phyloP scores from a whole-genome alignment of 2,329 filamentous ascomycete genomes.

The Hymenoscyphus scutula region DNA sequence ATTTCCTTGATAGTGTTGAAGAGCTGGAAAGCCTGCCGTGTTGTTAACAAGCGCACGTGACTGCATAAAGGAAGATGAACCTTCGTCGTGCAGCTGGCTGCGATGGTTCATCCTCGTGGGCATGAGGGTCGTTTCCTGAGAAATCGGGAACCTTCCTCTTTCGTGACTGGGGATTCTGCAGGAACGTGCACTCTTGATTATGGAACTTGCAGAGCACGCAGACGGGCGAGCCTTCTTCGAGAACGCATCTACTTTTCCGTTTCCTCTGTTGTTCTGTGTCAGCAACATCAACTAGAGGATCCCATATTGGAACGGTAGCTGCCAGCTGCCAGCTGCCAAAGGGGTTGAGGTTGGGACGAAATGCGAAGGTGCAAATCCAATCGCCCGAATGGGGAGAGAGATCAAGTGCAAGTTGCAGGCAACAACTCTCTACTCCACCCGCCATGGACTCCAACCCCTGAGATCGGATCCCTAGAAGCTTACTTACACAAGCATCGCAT shows the following conservation, averaged over 20 bases:
- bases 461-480: neutral
- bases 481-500: conserved; percentile 52
- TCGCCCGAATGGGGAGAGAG: no score
- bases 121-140: conserved; percentile 31
- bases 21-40: conserved; percentile 49
- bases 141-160: conserved; percentile 73
- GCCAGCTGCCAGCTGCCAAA: neutral
- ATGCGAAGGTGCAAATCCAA: no score
- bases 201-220: conserved; percentile 76
- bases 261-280: conserved; percentile 25
- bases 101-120: conserved; percentile 24
- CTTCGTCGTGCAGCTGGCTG: neutral
- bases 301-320: neutral
- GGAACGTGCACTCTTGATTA: conserved; percentile 73
- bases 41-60: conserved; percentile 13
- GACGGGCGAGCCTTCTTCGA: conserved; percentile 67
- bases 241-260: conserved; percentile 56
- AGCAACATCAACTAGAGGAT: conserved; percentile 8
- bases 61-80: neutral
- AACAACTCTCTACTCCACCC: neutral
- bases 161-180: conserved; percentile 69
- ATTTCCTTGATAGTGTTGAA: conserved; percentile 48
- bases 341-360: neutral
- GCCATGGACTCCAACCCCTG: no score
- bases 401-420: no score